phyloP scores from a whole-genome alignment of 2,329 filamentous ascomycete genomes.

The Chalaropsis ovoidea region DNA sequence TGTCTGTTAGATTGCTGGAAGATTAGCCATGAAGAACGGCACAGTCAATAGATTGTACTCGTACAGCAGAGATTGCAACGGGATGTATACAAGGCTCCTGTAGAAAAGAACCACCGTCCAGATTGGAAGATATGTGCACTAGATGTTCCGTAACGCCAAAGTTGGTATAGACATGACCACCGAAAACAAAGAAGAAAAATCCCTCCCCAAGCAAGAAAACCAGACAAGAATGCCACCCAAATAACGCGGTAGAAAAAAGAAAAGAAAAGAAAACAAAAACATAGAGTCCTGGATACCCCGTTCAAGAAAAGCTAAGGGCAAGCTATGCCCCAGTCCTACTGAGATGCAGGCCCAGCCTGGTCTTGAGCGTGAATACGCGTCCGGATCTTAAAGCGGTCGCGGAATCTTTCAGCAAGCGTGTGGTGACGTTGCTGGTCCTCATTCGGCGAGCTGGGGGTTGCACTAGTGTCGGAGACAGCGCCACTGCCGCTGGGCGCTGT shows the following conservation, averaged over 20 bases:
- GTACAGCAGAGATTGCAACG: not conserved
- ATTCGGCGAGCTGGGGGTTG: slow-evolving; percentile 24
- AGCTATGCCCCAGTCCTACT: not conserved
- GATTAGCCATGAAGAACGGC: no score
- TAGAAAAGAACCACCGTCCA: not conserved
- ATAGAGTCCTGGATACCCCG: not conserved
- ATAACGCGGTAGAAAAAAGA: not conserved
- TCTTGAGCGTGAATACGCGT: slow-evolving; percentile 36
- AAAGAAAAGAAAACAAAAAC: not conserved
- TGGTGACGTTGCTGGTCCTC: slow-evolving; percentile 34
- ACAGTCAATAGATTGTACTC: not conserved
- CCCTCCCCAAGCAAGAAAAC: not conserved
- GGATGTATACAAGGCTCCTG: not conserved
- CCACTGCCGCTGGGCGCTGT: not conserved
- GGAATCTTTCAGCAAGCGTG: slow-evolving; percentile 41
- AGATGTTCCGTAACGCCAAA: not conserved
- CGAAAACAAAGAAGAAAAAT: not conserved
- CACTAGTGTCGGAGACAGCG: not conserved
- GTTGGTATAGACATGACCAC: not conserved
- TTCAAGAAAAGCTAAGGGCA: not conserved
- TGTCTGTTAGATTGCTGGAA: no score
- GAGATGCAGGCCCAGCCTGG: not conserved
- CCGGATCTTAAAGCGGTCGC: slow-evolving; percentile 45
- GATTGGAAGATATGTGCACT: not conserved
- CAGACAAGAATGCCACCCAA: not conserved